phyloP scores from a whole-genome alignment of 2,329 filamentous ascomycete genomes.

The Aspergillus terreus region DNA sequence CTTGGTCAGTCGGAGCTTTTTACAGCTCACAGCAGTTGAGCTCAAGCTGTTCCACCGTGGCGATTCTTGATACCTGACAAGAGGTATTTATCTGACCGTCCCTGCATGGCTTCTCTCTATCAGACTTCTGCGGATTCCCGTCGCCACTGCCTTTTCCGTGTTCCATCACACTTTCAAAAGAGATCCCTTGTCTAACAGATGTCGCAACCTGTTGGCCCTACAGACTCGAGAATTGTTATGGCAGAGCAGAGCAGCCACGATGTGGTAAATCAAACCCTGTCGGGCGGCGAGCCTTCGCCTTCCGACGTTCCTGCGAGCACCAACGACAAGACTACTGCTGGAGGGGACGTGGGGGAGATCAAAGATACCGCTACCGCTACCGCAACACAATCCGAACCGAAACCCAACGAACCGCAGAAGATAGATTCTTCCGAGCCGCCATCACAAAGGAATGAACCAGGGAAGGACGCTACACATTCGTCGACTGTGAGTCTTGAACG shows the following conservation, averaged over 20 bases:
- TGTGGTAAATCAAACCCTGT: conserved; percentile 69
- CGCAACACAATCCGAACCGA: conserved; percentile 26
- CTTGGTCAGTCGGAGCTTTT: conserved; percentile 31
- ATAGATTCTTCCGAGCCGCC: conserved; percentile 14
- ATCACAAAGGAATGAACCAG: conserved; percentile 19
- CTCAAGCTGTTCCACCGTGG: conserved; percentile 38
- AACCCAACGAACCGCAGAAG: conserved; percentile 21
- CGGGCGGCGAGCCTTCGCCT: conserved; percentile 60
- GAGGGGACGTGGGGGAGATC: conserved; percentile 44
- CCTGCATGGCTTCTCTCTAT: conserved; percentile 15
- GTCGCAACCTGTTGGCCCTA: conserved; percentile 23
- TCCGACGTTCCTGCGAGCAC: conserved; percentile 64
- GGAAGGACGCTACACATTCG: conserved; percentile 22
- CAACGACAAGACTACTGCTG: conserved; percentile 52
- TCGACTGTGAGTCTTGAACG: conserved; percentile 27
- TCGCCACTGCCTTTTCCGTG: conserved; percentile 16
- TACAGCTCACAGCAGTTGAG: conserved; percentile 29
- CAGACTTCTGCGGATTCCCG: conserved; percentile 9
- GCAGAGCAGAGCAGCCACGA: conserved; percentile 67
- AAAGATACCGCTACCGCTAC: conserved; percentile 38
- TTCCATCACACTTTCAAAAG: conserved; percentile 12
- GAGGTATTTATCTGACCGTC: conserved; percentile 32
- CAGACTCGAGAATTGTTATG: conserved; percentile 63
- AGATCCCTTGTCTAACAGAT: conserved; percentile 30
- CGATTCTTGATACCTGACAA: conserved; percentile 42